A percentile compares a stretch with the other conserved stretches of the same genome.
phyloP scores from a whole-genome alignment of 176 grass and related monocot species.

The Oryza meridionalis region DNA sequence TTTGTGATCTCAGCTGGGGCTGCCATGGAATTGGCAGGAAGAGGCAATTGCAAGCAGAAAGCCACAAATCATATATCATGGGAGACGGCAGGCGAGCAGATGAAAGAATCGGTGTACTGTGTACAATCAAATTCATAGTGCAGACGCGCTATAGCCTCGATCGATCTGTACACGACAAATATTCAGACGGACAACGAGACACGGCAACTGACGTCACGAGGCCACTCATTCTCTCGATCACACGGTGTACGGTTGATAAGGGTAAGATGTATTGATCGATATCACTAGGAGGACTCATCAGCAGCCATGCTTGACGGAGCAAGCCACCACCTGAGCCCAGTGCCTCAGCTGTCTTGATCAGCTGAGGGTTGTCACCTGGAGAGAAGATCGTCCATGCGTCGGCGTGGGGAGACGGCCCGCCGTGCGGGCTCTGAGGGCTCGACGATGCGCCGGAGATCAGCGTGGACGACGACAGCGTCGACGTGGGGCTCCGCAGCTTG shows the following conservation, averaged over 20 bases:
- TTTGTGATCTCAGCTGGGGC: neutral
- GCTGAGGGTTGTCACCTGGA: slow-evolving; percentile 45
- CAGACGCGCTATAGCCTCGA: neutral
- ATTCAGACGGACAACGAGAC: neutral
- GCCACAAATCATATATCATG: neutral
- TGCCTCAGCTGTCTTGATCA: slow-evolving; percentile 49
- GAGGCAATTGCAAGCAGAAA: neutral
- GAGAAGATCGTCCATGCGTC: slow-evolving; percentile 48
- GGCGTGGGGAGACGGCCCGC: neutral
- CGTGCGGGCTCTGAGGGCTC: slow-evolving; percentile 32
- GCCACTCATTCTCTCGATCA: too few species aligned
- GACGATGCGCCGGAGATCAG: slow-evolving; percentile 6
- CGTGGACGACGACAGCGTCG: slow-evolving; percentile 34
- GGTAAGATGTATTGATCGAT: too few species aligned
- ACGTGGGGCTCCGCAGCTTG: slow-evolving; percentile 44
- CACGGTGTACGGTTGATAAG: too few species aligned
- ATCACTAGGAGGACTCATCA: neutral
- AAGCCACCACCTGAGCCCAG: slow-evolving; percentile 54
- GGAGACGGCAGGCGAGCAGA: neutral
- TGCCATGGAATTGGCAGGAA: neutral
- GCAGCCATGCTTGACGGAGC: slow-evolving; percentile 38
- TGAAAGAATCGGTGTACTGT: neutral
- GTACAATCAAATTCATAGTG: slow-evolving; percentile 11
- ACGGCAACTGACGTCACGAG: neutral
- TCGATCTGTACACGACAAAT: slow-evolving; percentile 28